phyloP scores from a whole-genome alignment of 129 eudicot species.

The Lactuca saligna region DNA sequence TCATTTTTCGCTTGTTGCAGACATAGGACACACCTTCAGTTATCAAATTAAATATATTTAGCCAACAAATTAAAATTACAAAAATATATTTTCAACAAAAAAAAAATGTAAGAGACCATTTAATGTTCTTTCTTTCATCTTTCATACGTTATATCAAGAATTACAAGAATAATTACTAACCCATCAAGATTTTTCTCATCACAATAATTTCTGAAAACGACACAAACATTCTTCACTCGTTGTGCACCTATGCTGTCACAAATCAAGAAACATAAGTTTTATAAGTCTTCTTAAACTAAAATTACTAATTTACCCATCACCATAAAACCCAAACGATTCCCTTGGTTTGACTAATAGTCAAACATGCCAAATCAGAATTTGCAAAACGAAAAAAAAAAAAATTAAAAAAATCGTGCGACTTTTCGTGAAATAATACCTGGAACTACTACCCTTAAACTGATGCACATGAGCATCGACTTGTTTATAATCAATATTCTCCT shows the following conservation, averaged over 20 bases:
- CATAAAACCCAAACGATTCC: too few species aligned
- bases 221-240: slow-evolving; percentile 58
- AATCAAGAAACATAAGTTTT: slow-evolving; percentile 22
- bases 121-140: not conserved
- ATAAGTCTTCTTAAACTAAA: not conserved
- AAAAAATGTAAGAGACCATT: not conserved
- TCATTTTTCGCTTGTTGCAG: slow-evolving; percentile 64
- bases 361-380: too few species aligned
- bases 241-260: slow-evolving; percentile 74
- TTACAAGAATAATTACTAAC: slow-evolving; percentile 41
- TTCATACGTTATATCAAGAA: not conserved
- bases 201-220: slow-evolving; percentile 56
- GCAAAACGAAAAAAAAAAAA: too few species aligned
- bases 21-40: slow-evolving; percentile 54
- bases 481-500: slow-evolving; percentile 67
- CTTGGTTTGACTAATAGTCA: too few species aligned
- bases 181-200: slow-evolving; percentile 70
- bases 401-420: not conserved
- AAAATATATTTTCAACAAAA: not conserved
- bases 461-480: slow-evolving; percentile 87
- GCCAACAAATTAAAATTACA: not conserved
- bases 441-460: slow-evolving; percentile 91
- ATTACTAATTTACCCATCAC: not conserved
- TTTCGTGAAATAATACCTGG: slow-evolving; percentile 49
- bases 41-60: slow-evolving; percentile 9